phyloP scores from a whole-genome alignment of 352 stramenopile species.

The Pythium aquatile region DNA sequence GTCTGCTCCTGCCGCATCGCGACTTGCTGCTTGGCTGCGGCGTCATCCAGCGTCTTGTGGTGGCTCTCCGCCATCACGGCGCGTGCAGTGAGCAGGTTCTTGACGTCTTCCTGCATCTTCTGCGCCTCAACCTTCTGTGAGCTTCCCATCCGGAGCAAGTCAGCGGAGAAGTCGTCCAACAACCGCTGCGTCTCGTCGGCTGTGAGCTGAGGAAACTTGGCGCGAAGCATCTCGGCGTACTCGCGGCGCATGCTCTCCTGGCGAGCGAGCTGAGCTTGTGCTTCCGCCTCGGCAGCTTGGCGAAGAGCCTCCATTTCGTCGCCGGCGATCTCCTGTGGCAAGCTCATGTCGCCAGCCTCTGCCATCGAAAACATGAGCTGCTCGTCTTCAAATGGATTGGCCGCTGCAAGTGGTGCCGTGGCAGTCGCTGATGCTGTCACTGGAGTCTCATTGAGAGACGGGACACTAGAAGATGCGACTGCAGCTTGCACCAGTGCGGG shows the following conservation, averaged over 20 bases:
- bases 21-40: conserved; percentile 18
- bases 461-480: not conserved
- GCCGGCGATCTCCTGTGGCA: not conserved
- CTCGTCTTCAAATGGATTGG: not conserved
- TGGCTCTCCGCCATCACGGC: conserved; percentile 20
- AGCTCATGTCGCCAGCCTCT: not conserved
- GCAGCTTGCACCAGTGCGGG: not conserved
- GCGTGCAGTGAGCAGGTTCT: conserved; percentile 33
- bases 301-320: conserved; percentile 14
- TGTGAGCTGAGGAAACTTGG: conserved; percentile 42
- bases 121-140: conserved; percentile 46
- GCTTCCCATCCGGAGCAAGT: conserved; percentile 47
- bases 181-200: conserved; percentile 46
- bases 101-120: conserved; percentile 42
- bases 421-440: not conserved
- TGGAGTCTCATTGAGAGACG: not conserved
- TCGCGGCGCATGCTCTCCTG: conserved; percentile 35
- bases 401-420: not conserved
- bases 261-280: conserved; percentile 6
- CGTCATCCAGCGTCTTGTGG: not conserved
- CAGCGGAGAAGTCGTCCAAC: conserved; percentile 48
- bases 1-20: conserved; percentile 59
- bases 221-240: conserved; percentile 41
- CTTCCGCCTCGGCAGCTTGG: conserved; percentile 13
- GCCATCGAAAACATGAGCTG: not conserved